Evolutionary conservation across 345 rosid species (phyloP).

Genomic region (sweet orange (Citrus sinensis)): DNA sequence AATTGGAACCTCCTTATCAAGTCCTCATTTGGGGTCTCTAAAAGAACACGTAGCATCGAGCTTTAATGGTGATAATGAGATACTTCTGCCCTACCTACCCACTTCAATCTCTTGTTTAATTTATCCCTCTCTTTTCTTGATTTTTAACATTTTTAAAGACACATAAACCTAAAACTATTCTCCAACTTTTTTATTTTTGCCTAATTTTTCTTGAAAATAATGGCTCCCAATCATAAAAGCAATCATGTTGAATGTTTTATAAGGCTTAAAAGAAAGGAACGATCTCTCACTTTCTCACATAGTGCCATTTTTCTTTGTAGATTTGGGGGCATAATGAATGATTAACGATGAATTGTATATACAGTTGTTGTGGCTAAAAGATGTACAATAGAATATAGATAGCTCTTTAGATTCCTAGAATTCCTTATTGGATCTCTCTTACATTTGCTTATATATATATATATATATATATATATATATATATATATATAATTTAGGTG

Average conservation of each 20-base stretch:
- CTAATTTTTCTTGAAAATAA: not conserved
- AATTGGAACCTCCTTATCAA: not conserved
- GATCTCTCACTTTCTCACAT: not conserved
- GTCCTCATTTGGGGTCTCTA: not conserved
- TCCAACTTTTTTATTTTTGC: not conserved
- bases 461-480: too few species aligned
- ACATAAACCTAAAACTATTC: not conserved
- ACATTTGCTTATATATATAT: not conserved
- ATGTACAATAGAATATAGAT: not conserved
- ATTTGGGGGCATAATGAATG: not conserved
- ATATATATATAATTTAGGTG: not conserved
- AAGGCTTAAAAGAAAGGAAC: not conserved
- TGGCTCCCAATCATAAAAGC: slow-evolving; percentile 15
- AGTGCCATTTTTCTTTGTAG: not conserved
- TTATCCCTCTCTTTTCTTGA: not conserved
- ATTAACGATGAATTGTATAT: not conserved
- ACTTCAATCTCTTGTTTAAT: slow-evolving; percentile 14
- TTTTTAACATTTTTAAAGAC: too few species aligned
- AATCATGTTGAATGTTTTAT: slow-evolving; percentile 8
- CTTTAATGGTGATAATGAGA: slow-evolving; percentile 44
- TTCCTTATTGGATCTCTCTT: slow-evolving; percentile 2
- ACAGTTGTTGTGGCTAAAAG: not conserved
- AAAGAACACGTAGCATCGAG: slow-evolving; percentile 24
- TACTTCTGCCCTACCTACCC: slow-evolving; percentile 37
- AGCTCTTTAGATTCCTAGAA: not conserved